Conservation (phyloP, 2,329 filamentous ascomycete species). For the Colletotrichum agaves region DNA sequence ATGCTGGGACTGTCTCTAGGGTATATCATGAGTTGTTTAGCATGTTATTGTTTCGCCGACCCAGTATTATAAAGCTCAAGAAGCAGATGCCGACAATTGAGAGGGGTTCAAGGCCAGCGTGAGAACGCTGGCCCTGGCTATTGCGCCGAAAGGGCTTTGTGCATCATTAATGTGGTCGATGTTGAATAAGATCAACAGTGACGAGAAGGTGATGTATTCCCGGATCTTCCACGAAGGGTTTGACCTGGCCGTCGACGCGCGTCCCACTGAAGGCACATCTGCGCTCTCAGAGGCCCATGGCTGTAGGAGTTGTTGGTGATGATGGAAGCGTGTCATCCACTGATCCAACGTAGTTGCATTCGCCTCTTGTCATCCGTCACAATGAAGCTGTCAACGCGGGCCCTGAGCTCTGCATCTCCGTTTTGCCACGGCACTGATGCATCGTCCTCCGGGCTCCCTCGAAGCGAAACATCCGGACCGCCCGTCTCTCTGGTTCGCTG, state of each 20-base stretch:
- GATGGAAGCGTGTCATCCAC: neutral
- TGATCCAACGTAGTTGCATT: neutral
- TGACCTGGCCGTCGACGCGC: neutral
- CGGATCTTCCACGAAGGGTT: neutral
- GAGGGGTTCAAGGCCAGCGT: constrained; percentile 3
- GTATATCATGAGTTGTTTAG: neutral
- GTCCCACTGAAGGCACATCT: neutral
- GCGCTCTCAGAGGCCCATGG: neutral
- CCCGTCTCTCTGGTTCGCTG: neutral
- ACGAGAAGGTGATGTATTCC: neutral
- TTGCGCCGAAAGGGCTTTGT: neutral
- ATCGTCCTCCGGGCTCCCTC: neutral
- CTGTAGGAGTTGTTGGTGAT: constrained; percentile 4
- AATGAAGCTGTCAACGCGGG: neutral
- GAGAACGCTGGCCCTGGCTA: neutral
- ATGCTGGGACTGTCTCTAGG: constrained; percentile 29
- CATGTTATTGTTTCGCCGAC: neutral
- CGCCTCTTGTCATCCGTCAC: constrained; percentile 4
- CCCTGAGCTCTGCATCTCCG: neutral
- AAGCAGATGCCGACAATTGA: neutral
- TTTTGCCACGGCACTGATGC: neutral
- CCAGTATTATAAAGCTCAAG: neutral
- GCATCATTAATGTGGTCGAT: constrained; percentile 2
- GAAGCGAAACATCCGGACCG: neutral
- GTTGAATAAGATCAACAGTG: neutral